Base-by-base conservation (phyloP, 257 asterid genomes). In the Echites panduratus region DNA sequence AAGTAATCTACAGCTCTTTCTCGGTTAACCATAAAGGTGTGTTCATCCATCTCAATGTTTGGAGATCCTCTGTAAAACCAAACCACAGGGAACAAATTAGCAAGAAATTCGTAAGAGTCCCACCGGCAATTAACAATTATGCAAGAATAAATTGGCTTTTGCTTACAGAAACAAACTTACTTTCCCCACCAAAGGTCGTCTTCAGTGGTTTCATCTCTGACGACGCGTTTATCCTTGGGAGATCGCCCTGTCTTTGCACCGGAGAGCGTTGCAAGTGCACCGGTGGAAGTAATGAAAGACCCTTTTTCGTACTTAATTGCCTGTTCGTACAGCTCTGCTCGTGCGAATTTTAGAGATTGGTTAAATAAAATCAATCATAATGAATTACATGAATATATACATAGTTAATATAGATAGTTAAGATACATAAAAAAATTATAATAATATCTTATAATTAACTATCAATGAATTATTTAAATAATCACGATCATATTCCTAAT, bases 161-260 rank as follows among this genome's bases (percentile, higher is more conserved):
- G 35, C 19, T 10, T 11, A 43, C 2, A 7, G 9, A 9, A 38
- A 26, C 32, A 26, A 1, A 63, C 93, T 80, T 73, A 90, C 96
- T 90, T 90, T 79, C 95, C 93, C 96, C 96, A 89, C 96, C 96
- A 89, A 79, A 89, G 96, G 48, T 85, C 90, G 58, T 84, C 76
- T 77, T 82, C 87, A 0, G 89, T 85, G 5, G 83, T 76, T 22
- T 83, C 87, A 53, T 87, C 96, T 71, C 82, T 83, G 7, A 89
- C 96, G 22, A 89, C 93, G 50, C 96, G 96, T 69, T 89, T 89
- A 83, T 89, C 96, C 85, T 85, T 89, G 3, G 96, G 96, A 0
- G 93, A 87, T 57, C 93, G 96, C n/a, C 96, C 96, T 2, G 93
- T 89, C 81, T 87, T 89, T 57, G 96, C 96, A 11, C 93, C 96